Evolutionary conservation across 306 rosid genomes (phyloP), one percentile per base, ranked within the genome.

Genomic region (Corylus avellana): DNA sequence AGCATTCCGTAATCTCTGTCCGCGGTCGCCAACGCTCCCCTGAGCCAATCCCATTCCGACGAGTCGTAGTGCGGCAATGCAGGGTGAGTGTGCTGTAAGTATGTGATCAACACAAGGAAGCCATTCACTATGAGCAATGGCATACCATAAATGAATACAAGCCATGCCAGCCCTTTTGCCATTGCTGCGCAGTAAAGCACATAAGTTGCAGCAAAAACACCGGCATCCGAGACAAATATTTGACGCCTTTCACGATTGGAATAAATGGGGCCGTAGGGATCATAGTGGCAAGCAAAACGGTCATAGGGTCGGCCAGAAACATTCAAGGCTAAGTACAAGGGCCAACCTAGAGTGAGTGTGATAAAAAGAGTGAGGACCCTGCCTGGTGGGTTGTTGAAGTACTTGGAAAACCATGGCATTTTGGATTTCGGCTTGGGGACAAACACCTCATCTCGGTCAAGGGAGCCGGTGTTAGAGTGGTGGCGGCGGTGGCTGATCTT

Each of bases 11-110:
- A 91, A 67, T 91, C 91, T 85, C 98, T 91, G 46, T 93, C 97
- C 69, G 85, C 70, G 0, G 98, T 91, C 2, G 93, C 84, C 80
- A 91, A 44, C 7, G 97, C 94, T 2, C 97, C 98, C 75, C 87
- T 83, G 49, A 91, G 46, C 98, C 98, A 93, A 8, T 93, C 97
- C 98, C 98, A 90, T 59, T 93, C 94, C 0, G 89, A 82, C 7
- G 95, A 75, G 29, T 89, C 93, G 59, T 90, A 93, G 78, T 89
- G 97, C 0, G 98, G 96, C 64, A 92, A 75, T 3, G 94, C 58
- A 18, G 77, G 78, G 74, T 94, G 97, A 5, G 97, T 92, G 62
- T 94, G 97, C 79, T 90, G 97, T 91, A 94, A 78, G 74, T 82
- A 89, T 0, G 96, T 88, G 61, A 92, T 89, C 54, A 81, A 50